Evolutionary conservation across 169 alveolate genomes (phyloP).

Genomic region (Plasmodium berghei): DNA sequence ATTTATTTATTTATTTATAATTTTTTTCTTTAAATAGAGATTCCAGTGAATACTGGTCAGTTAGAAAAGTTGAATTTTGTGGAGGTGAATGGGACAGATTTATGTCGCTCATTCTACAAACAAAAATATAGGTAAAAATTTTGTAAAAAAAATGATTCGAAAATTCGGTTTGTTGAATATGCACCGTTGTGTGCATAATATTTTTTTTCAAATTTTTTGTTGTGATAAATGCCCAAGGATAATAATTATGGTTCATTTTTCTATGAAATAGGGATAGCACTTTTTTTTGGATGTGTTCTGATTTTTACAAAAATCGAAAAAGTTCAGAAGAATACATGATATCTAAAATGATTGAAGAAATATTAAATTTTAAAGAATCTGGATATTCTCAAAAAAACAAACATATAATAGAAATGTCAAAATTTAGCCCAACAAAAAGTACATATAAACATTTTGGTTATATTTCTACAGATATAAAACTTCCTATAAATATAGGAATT

Average conservation of each 20-base stretch:
- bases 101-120: constrained; percentile 11
- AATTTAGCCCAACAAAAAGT: constrained; percentile 14
- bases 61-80: not conserved
- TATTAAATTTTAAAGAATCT: constrained; percentile 9
- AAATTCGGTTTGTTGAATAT: no score
- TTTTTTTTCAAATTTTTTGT: no score
- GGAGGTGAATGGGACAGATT: not conserved
- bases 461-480: not conserved
- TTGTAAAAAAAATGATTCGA: not conserved
- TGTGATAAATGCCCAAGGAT: not conserved
- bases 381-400: constrained; percentile 37
- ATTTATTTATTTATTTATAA: not conserved
- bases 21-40: constrained; percentile 1
- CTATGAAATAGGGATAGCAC: constrained; percentile 8
- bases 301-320: constrained; percentile 25
- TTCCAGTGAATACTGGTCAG: constrained; percentile 19
- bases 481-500: constrained; percentile 26
- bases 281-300: constrained; percentile 51
- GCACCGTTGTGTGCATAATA: no score
- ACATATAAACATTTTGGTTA: constrained; percentile 61
- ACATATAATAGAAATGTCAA: constrained; percentile 54
- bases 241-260: not conserved
- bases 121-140: constrained; percentile 11
- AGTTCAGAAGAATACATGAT: constrained; percentile 7
- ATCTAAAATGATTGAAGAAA: constrained; percentile 10